phyloP scores from a whole-genome alignment of 106 monocot species.

The Acanthochlamys bracteata region DNA sequence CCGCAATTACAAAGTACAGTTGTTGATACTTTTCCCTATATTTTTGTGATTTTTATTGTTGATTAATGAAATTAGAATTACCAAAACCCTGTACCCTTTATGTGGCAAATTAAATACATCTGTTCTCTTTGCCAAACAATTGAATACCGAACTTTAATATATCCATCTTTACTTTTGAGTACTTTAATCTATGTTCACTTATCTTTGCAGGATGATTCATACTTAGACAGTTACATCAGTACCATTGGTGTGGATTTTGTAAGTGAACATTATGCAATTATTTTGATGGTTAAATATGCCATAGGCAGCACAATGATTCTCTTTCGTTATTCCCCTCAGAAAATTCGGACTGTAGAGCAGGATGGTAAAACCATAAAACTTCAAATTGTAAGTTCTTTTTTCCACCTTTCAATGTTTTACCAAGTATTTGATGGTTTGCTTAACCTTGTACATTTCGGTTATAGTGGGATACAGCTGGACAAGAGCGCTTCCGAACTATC shows the following conservation, averaged over 20 bases:
- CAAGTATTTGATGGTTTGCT: background rate
- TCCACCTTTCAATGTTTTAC: background rate
- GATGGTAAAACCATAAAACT: conserved; percentile 16
- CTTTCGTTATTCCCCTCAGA: background rate
- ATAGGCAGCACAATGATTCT: background rate
- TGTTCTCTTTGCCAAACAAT: no score
- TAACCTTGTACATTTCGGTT: background rate
- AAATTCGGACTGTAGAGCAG: conserved; percentile 16
- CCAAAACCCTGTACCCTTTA: no score
- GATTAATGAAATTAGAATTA: no score
- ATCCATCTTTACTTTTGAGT: no score
- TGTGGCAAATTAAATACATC: no score
- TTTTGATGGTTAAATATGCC: background rate
- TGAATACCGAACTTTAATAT: no score
- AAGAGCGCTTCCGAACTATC: conserved; percentile 10
- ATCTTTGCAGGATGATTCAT: conserved; percentile 18
- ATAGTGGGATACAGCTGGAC: conserved; percentile 13
- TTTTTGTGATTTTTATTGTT: no score
- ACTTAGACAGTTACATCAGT: conserved; percentile 24
- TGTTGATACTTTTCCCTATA: no score
- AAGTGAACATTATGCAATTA: conserved; percentile 4
- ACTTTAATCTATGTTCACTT: background rate
- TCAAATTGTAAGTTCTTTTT: conserved; percentile 6
- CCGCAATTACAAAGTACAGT: no score
- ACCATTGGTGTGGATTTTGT: conserved; percentile 30